These are phyloP conservation scores for Kalanchoe fedtschenkoi DNA, from an alignment of 164 flowering plant genomes.

Conservation along the genomic window DNA sequence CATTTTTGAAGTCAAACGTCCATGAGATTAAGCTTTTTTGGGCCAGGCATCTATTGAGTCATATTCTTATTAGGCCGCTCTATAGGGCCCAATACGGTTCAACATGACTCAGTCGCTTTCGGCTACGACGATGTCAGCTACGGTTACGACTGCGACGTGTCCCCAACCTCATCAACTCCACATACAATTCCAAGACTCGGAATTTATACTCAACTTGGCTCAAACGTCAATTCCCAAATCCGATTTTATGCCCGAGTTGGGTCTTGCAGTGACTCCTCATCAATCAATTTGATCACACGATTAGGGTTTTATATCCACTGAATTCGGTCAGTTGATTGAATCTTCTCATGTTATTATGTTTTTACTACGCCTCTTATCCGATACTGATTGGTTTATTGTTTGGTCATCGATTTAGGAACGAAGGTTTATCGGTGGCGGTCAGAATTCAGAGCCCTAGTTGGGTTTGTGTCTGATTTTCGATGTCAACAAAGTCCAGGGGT, in stretches of 20 bases:
- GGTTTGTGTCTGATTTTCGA: neutral
- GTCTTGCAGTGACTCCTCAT: neutral
- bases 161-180: neutral
- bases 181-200: neutral
- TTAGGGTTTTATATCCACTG: neutral
- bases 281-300: neutral
- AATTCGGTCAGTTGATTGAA: neutral
- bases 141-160: neutral
- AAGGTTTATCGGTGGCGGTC: neutral
- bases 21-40: too few species aligned
- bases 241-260: neutral
- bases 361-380: neutral
- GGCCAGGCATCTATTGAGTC: too few species aligned
- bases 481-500: too few species aligned
- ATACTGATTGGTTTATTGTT: neutral
- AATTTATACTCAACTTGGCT: neutral
- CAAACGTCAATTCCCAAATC: neutral
- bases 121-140: neutral
- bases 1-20: too few species aligned
- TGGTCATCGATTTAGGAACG: neutral
- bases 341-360: neutral
- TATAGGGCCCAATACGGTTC: too few species aligned
- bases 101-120: neutral
- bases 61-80: too few species aligned
- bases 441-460: neutral